Conservation (phyloP, 306 rosid genomes). For the Cucurbita pepo region DNA sequence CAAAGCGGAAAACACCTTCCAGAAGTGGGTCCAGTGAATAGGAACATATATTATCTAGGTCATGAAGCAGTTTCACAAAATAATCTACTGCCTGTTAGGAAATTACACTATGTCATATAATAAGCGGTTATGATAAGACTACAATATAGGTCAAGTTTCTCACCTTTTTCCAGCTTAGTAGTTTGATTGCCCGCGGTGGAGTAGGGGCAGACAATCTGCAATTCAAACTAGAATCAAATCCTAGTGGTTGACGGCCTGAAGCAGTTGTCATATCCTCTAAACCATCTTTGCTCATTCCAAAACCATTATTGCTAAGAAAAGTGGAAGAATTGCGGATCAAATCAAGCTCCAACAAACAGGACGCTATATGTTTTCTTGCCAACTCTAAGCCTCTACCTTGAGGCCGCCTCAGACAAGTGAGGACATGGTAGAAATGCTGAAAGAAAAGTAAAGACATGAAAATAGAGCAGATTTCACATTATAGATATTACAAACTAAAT, state of each 20-base stretch:
- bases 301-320: constrained; percentile 45
- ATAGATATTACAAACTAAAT: not conserved
- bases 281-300: constrained; percentile 24
- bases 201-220: constrained; percentile 87
- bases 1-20: constrained; percentile 68
- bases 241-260: constrained; percentile 82
- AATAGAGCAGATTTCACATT: not conserved
- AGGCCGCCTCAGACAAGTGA: constrained; percentile 73
- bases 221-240: constrained; percentile 86
- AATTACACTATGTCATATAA: constrained; percentile 11
- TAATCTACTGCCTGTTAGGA: constrained; percentile 68
- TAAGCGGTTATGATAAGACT: not conserved
- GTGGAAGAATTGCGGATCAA: constrained; percentile 39
- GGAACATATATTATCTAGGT: constrained; percentile 62
- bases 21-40: constrained; percentile 49
- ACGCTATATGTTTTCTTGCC: constrained; percentile 83
- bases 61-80: constrained; percentile 70
- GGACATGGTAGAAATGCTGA: constrained; percentile 89
- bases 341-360: constrained; percentile 64
- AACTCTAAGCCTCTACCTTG: constrained; percentile 96
- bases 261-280: constrained; percentile 49
- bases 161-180: constrained; percentile 67
- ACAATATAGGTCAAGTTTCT: constrained; percentile 1
- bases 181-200: constrained; percentile 77
- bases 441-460: constrained; percentile 13